These are phyloP conservation scores for Pichia cactophila DNA, from an alignment of 1,139 yeast genomes.

Conservation along the genomic window DNA sequence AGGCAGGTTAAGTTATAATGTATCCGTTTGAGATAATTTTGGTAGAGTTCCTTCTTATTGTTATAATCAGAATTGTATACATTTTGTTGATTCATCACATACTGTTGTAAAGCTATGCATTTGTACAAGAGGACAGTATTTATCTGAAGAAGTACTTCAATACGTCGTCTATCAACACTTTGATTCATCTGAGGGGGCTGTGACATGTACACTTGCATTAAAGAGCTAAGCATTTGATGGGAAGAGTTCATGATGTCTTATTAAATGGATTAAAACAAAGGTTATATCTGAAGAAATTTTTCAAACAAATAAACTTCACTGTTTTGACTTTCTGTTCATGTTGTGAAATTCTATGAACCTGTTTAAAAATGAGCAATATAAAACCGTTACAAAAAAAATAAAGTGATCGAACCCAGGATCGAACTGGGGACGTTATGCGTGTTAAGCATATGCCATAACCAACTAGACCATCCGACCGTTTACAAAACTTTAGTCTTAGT, in stretches of 20 bases:
- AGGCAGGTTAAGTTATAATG: slow-evolving; percentile 49
- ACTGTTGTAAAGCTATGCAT: slow-evolving; percentile 29
- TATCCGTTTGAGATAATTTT: slow-evolving; percentile 43
- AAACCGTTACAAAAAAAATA: slow-evolving; percentile 8
- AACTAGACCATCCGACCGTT: slow-evolving; percentile 77
- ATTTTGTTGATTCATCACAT: slow-evolving; percentile 25
- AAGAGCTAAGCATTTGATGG: slow-evolving; percentile 14
- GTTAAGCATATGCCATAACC: slow-evolving; percentile 99
- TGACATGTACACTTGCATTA: slow-evolving; percentile 22
- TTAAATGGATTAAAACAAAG: not conserved
- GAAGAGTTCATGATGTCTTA: slow-evolving; percentile 7
- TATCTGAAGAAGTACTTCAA: slow-evolving; percentile 43
- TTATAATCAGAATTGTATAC: slow-evolving; percentile 17
- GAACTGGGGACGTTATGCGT: slow-evolving; percentile 99
- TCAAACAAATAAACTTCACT: too few relatives aligned
- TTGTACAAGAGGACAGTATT: slow-evolving; percentile 47
- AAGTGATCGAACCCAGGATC: slow-evolving; percentile 97
- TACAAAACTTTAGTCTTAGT: not conserved
- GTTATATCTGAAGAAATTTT: not conserved
- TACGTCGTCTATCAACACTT: slow-evolving; percentile 36
- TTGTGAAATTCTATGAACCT: too few relatives aligned
- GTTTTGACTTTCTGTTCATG: too few relatives aligned
- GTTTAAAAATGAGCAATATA: too few relatives aligned
- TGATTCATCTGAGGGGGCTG: slow-evolving; percentile 23
- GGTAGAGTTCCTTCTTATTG: slow-evolving; percentile 38